Percentiles rank a stretch among this genome's conserved stretches.
Evolutionary conservation across 2,329 filamentous ascomycete genomes (phyloP).

Genomic region (Raffaelea albimanens): DNA sequence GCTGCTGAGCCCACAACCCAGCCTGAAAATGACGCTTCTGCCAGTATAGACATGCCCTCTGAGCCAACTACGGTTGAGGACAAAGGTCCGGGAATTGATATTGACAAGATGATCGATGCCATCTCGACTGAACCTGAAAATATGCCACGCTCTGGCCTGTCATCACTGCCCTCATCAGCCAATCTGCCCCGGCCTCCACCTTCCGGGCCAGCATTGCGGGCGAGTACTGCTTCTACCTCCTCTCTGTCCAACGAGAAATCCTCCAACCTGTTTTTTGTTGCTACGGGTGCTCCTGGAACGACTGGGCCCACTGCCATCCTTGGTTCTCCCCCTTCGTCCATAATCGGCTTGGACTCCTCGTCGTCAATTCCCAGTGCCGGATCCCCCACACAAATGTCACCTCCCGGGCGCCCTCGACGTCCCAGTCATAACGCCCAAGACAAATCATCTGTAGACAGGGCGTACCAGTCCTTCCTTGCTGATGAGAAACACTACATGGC

Average conservation of each 20-base stretch:
- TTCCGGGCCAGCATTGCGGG: background rate
- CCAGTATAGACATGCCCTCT: background rate
- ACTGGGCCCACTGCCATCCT: background rate
- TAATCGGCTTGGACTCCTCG: background rate
- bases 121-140: constrained; percentile 21
- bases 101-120: constrained; percentile 26
- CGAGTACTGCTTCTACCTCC: constrained; percentile 7
- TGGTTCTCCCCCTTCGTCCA: constrained; percentile 2
- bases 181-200: background rate
- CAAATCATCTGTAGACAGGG: constrained; percentile 31
- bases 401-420: background rate
- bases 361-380: background rate
- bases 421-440: constrained; percentile 3
- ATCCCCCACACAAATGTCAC: background rate
- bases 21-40: background rate
- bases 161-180: constrained; percentile 11
- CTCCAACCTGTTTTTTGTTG: background rate
- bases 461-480: constrained; percentile 63
- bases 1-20: constrained; percentile 1
- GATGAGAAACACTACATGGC: constrained; percentile 68
- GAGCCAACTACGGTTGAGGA: background rate
- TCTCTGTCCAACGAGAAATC: constrained; percentile 3
- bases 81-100: constrained; percentile 17
- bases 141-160: constrained; percentile 8
- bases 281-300: constrained; percentile 7